Conservation (phyloP, 2,329 filamentous ascomycete species). For the Monosporascus sp. region DNA sequence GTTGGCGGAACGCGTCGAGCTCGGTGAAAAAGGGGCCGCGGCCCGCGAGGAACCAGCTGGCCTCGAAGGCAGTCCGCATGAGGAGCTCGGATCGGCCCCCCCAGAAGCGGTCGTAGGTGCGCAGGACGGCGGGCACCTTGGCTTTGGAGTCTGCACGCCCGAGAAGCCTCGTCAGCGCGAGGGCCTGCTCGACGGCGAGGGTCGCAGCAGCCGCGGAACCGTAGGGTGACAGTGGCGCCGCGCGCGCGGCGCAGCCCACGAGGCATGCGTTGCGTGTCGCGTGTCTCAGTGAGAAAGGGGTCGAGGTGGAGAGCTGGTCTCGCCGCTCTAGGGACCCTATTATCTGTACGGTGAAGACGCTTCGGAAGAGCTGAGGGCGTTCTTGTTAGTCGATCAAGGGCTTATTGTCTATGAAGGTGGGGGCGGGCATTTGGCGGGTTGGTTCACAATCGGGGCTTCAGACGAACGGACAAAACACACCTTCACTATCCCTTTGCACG, state of each 20-base stretch:
- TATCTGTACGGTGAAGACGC: conserved; percentile 26
- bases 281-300: conserved; percentile 6
- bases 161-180: conserved; percentile 21
- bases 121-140: conserved; percentile 18
- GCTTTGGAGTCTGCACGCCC: conserved; percentile 15
- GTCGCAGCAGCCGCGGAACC: conserved; percentile 3
- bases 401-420: not conserved
- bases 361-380: conserved; percentile 20
- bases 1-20: too few species aligned
- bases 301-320: conserved; percentile 12
- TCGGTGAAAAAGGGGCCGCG: conserved; percentile 1
- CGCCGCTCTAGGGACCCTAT: conserved; percentile 22
- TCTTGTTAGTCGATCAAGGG: not conserved
- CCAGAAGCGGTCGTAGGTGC: conserved; percentile 23
- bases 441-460: not conserved
- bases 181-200: conserved; percentile 22
- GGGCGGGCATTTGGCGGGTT: too few species aligned
- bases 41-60: conserved; percentile 15
- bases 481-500: conserved; percentile 23
- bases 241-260: conserved; percentile 22
- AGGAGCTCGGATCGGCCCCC: conserved; percentile 22
- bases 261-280: conserved; percentile 17
- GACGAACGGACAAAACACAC: conserved; percentile 13
- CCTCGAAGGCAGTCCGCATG: conserved; percentile 11
- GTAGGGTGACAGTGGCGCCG: conserved; percentile 16